A percentile compares a stretch with the other conserved stretches of the same genome.
These are phyloP conservation scores for Diplocarpon mali DNA, from an alignment of 2,329 filamentous ascomycete genomes.

Conservation along the genomic window DNA sequence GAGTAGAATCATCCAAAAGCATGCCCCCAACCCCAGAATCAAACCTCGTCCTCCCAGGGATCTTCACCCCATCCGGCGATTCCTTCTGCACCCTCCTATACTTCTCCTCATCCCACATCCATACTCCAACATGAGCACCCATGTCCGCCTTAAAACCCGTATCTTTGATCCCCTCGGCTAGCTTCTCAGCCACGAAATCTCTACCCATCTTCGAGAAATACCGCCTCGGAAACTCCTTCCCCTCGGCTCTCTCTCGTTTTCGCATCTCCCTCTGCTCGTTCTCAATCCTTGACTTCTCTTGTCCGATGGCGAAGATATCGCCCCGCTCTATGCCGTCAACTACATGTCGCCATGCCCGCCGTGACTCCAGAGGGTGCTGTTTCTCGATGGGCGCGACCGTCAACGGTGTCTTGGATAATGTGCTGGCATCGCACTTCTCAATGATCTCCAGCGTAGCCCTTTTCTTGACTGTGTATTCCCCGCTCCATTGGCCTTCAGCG, in stretches of 20 bases:
- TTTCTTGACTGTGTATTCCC: conserved; percentile 66
- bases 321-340: conserved; percentile 67
- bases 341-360: conserved; percentile 79
- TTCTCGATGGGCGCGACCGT: conserved; percentile 59
- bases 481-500: conserved; percentile 84
- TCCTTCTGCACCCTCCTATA: conserved; percentile 13
- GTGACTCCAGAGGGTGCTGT: conserved; percentile 79
- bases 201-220: conserved; percentile 58
- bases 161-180: conserved; percentile 30
- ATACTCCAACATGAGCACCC: conserved; percentile 16
- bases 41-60: conserved; percentile 16
- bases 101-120: conserved; percentile 24
- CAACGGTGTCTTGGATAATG: conserved; percentile 51
- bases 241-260: conserved; percentile 60
- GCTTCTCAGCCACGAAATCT: conserved; percentile 30
- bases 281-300: conserved; percentile 82
- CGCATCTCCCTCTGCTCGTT: conserved; percentile 73
- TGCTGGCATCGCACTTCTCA: conserved; percentile 48
- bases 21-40: conserved; percentile 20
- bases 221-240: conserved; percentile 64
- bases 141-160: conserved; percentile 13
- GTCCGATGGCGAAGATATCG: conserved; percentile 69
- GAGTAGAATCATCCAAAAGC: background rate
- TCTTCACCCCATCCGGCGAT: conserved; percentile 12
- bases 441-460: conserved; percentile 41